These are phyloP conservation scores for Coelastrella sp. DNA, from an alignment of 139 green algal species.

Conservation along the genomic window DNA sequence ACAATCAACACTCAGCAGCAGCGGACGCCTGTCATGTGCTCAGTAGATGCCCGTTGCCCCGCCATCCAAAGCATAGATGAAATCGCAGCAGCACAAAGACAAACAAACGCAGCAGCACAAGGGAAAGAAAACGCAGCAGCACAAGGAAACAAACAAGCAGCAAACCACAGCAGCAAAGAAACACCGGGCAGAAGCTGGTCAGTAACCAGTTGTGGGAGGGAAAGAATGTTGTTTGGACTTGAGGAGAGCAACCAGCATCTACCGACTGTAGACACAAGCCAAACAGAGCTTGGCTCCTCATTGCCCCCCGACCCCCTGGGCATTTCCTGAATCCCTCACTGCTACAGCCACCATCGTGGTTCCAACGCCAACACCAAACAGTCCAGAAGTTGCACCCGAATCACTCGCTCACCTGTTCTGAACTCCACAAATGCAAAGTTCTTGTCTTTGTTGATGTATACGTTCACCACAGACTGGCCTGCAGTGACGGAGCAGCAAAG, in stretches of 20 bases:
- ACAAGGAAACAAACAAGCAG: slow-evolving; percentile 15
- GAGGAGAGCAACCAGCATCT: too few relatives aligned
- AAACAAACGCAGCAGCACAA: slow-evolving; percentile 32
- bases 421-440: slow-evolving; percentile 99
- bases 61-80: background rate
- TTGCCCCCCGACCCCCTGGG: background rate
- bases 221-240: too few relatives aligned
- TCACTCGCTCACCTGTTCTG: slow-evolving; percentile 74
- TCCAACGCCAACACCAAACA: too few relatives aligned
- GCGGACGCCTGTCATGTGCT: background rate
- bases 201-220: background rate
- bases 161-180: slow-evolving; percentile 26
- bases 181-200: background rate
- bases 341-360: too few relatives aligned
- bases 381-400: background rate
- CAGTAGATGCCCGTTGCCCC: slow-evolving; percentile 11
- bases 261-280: too few relatives aligned
- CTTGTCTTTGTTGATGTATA: slow-evolving; percentile 99
- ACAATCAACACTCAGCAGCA: background rate
- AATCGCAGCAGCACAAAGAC: background rate
- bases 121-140: background rate
- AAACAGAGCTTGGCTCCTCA: background rate
- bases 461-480: slow-evolving; percentile 94
- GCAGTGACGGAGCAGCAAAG: background rate
- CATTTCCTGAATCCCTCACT: too few relatives aligned